Conservation (phyloP, 2,329 filamentous ascomycete genomes). For the Penicillium thymicola region DNA sequence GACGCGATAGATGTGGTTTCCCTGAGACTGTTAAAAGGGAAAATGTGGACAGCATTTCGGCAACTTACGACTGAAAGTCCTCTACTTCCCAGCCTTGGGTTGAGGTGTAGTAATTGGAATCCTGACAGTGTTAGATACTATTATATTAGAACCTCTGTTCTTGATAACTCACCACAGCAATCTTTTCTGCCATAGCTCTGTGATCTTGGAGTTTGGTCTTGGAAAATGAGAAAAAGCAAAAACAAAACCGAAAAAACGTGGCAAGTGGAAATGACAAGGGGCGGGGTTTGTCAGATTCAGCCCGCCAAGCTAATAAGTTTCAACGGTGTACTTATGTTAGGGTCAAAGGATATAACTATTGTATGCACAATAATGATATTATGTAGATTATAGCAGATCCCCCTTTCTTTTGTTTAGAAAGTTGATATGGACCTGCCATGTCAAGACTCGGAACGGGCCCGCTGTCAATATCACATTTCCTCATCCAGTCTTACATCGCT, state of each 20-base stretch:
- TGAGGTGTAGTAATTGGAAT: conserved; percentile 9
- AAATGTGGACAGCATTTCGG: background rate
- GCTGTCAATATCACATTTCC: background rate
- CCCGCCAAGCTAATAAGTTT: background rate
- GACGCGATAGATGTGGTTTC: conserved; percentile 18
- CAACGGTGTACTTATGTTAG: background rate
- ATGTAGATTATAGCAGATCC: background rate
- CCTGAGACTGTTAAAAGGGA: background rate
- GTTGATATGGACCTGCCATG: background rate
- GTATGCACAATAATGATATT: too few species aligned
- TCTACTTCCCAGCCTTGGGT: conserved; percentile 1
- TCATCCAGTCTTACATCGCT: background rate
- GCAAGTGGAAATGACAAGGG: background rate
- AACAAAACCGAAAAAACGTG: background rate
- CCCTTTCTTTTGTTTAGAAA: too few species aligned
- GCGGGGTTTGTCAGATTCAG: background rate
- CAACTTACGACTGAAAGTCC: conserved; percentile 16
- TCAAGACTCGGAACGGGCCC: background rate
- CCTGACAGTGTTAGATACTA: background rate
- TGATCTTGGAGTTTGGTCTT: background rate
- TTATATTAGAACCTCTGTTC: background rate
- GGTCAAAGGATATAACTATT: background rate
- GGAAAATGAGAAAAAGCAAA: background rate
- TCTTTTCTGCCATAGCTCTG: background rate
- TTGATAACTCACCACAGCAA: background rate